Conservation (phyloP, 2,329 filamentous ascomycete genomes). For the Orbilia oligospora region DNA sequence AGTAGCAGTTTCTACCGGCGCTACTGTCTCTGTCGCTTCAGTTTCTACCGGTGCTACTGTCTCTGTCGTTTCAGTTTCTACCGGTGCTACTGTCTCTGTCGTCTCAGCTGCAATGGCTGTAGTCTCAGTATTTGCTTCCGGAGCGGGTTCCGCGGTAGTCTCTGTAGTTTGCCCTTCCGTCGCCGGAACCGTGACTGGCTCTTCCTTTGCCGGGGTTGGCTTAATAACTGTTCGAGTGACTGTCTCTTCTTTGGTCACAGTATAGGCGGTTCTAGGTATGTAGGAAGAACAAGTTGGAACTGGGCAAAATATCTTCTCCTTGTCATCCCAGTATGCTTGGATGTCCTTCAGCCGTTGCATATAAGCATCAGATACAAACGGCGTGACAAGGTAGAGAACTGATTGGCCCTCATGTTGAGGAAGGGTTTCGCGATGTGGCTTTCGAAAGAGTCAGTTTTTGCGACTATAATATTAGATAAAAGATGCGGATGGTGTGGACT, state of each 20-base stretch:
- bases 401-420: conserved; percentile 36
- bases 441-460: conserved; percentile 15
- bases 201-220: conserved; percentile 1
- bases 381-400: conserved; percentile 30
- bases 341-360: conserved; percentile 33
- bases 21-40: background rate
- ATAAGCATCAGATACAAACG: conserved; percentile 47
- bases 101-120: background rate
- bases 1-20: background rate
- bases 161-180: conserved; percentile 29
- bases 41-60: background rate
- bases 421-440: conserved; percentile 50
- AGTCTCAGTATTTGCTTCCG: conserved; percentile 12
- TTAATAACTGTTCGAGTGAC: conserved; percentile 23
- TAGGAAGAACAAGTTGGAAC: conserved; percentile 50
- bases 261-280: conserved; percentile 28
- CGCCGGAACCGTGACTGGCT: background rate
- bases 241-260: conserved; percentile 24
- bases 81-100: background rate
- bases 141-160: background rate
- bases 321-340: conserved; percentile 54
- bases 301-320: conserved; percentile 50
- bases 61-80: no score
- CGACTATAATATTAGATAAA: background rate
- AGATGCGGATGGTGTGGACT: background rate